These are phyloP conservation scores for Oryza meyeriana DNA, from an alignment of 176 grass and related monocot species.

Conservation along the genomic window DNA sequence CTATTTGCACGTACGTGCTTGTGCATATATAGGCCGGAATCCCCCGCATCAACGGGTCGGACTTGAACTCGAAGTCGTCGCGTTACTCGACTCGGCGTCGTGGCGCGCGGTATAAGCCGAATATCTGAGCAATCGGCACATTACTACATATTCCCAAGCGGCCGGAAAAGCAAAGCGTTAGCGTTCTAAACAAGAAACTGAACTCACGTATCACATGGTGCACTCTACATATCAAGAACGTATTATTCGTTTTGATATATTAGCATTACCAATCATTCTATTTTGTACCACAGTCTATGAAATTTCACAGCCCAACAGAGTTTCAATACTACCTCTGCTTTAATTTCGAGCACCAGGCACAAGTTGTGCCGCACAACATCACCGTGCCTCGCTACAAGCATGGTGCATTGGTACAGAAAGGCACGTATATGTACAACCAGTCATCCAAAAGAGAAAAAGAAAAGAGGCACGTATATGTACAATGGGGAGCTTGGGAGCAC, in stretches of 20 bases:
- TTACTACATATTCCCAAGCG: no score
- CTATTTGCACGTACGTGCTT: no score
- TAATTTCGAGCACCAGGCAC: not conserved
- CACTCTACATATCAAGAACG: not conserved
- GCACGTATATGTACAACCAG: slow-evolving; percentile 31
- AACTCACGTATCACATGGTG: not conserved
- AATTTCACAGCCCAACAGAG: not conserved
- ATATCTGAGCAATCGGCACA: no score
- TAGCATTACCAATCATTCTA: not conserved
- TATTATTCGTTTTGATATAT: not conserved
- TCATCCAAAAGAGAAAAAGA: not conserved
- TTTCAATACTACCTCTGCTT: not conserved
- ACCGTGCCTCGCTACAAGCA: not conserved
- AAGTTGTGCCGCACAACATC: no score
- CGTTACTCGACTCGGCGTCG: no score
- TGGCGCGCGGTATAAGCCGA: no score
- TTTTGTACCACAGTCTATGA: not conserved
- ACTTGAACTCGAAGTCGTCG: no score
- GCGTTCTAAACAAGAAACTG: not conserved
- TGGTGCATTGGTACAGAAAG: not conserved
- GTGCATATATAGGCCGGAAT: no score
- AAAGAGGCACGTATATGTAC: not conserved
- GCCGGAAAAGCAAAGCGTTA: no score
- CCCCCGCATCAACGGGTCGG: no score
- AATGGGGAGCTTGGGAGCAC: not conserved